Evolutionary conservation across 768 basidiomycete species (phyloP).

Genomic region (Collybiopsis confluens): DNA sequence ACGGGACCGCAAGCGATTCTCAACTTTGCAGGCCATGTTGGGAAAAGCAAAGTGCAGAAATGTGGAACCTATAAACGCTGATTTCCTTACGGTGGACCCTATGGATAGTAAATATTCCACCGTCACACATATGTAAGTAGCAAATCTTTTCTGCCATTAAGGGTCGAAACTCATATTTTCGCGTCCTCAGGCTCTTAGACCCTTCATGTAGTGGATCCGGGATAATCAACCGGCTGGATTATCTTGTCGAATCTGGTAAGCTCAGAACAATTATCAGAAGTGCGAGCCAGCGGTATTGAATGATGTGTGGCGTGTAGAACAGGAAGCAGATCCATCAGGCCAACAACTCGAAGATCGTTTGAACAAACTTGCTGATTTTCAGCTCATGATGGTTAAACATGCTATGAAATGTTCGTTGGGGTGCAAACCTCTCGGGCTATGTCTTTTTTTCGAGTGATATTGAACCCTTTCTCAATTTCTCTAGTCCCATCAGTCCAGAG

Average conservation of each 20-base stretch:
- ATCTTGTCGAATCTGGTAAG: constrained; percentile 73
- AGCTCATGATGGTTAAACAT: constrained; percentile 86
- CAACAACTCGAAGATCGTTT: constrained; percentile 58
- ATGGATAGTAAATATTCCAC: constrained; percentile 51
- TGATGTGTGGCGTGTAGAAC: too few relatives aligned
- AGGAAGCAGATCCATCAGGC: constrained; percentile 47
- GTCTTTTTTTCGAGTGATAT: constrained; percentile 5
- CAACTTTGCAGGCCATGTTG: constrained; percentile 83
- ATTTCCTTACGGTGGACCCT: constrained; percentile 83
- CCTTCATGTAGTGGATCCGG: constrained; percentile 97
- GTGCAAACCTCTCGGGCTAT: constrained; percentile 6
- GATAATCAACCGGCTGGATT: constrained; percentile 85
- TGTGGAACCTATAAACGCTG: constrained; percentile 66
- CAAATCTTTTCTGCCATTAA: constrained; percentile 3
- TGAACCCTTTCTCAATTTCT: constrained; percentile 5
- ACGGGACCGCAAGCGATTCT: constrained; percentile 75
- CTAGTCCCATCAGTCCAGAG: constrained; percentile 71
- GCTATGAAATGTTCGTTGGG: constrained; percentile 85
- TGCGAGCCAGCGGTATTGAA: too few relatives aligned
- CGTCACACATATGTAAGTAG: constrained; percentile 84
- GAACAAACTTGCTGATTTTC: constrained; percentile 81
- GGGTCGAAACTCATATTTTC: constrained; percentile 1
- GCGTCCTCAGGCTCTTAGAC: constrained; percentile 67
- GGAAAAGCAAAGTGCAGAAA: constrained; percentile 81
- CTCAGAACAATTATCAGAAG: constrained; percentile 56